Evolutionary conservation across 441 rosid species (phyloP), one percentile per base, ranked within the genome.

Genomic region (Adansonia madagascariensis): DNA sequence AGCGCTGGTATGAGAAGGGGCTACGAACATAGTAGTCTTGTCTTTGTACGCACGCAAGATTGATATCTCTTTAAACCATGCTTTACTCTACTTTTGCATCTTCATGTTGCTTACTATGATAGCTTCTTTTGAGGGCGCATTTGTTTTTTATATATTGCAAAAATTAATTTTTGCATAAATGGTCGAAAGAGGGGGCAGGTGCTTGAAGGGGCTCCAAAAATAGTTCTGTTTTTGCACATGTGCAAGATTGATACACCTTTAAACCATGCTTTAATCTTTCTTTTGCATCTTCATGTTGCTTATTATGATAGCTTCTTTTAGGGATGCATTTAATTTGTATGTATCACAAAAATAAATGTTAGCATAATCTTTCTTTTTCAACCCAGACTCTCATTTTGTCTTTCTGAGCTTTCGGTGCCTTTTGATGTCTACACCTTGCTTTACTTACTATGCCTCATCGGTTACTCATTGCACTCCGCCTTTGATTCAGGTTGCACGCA

Each of bases 401-500:
- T 17, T 22, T 24, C 39, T 47, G 39, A 22, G n/a, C 3, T 3
- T 65, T 4, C 6, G 1, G 0, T 69, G 47, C 43, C 46, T 55
- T 31, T 64, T 0, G 31, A 10, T 56, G 24, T 39, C 49, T 11
- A 1, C 10, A 17, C 6, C 8, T 50, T 59, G 63, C 50, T 49
- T 69, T 76, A 5, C 10, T 69, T 76, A 18, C 6, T 50, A 43
- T 6, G 5, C 61, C 14, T 44, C 0, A 0, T 18, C 63, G 44
- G 67, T 78, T 22, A 67, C 27, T 17, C n/a, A 35, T 22, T 18
- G 17, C 0, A 6, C 43, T 50, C 18, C 46, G n/a, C 56, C n/a
- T 8, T 22, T 10, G 63, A 17, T 72, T 72, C 87, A 95, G 99
- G 95, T 84, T 95, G 79, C 96, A 95, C 2, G 99, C 99, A 0